phyloP scores from a whole-genome alignment of 2,329 filamentous ascomycete genomes.

The Aspergillus versicolor region DNA sequence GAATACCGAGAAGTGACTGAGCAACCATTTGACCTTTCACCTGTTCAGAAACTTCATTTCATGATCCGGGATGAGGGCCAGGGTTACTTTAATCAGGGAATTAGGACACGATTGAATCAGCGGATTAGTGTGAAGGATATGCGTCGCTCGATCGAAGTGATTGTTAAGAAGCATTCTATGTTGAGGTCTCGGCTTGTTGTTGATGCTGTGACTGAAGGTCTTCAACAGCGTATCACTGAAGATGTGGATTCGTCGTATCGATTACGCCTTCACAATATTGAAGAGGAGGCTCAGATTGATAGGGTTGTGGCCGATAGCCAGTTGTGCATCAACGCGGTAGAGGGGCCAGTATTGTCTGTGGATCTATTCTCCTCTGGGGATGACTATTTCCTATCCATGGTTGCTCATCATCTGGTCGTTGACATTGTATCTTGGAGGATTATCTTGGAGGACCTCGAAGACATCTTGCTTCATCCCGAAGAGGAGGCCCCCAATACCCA shows the following conservation, averaged over 20 bases:
- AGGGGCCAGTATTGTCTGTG: conserved; percentile 41
- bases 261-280: conserved; percentile 22
- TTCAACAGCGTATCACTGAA: conserved; percentile 30
- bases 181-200: conserved; percentile 34
- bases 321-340: conserved; percentile 33
- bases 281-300: conserved; percentile 23
- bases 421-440: conserved; percentile 44
- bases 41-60: conserved; percentile 41
- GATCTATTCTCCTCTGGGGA: conserved; percentile 42
- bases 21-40: conserved; percentile 34
- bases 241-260: conserved; percentile 31
- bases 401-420: conserved; percentile 40
- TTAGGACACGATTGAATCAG: conserved; percentile 32
- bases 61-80: conserved; percentile 32
- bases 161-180: conserved; percentile 40
- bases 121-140: conserved; percentile 25
- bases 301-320: conserved; percentile 30
- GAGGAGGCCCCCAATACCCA: conserved; percentile 19
- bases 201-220: conserved; percentile 14
- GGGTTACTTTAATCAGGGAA: conserved; percentile 42
- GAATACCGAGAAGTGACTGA: conserved; percentile 36
- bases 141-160: conserved; percentile 28
- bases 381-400: conserved; percentile 32
- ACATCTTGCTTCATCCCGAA: conserved; percentile 31
- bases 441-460: conserved; percentile 40